phyloP scores from a whole-genome alignment of 202 grass and related monocot genomes.

The Cymbopogon flexuosus region DNA sequence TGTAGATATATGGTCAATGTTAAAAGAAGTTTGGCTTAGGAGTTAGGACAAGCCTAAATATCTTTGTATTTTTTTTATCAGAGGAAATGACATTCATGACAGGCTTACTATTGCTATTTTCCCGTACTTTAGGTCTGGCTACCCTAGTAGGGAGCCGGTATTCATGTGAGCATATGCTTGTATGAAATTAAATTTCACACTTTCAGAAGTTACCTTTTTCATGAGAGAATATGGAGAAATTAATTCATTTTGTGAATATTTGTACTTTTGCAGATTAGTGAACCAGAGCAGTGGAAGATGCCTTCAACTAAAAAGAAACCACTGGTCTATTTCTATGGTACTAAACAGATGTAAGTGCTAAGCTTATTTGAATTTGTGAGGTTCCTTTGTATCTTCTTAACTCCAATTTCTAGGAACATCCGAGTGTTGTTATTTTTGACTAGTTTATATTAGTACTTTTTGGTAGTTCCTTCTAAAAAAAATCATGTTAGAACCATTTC shows the following conservation, averaged over 20 bases:
- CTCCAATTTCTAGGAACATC: background rate
- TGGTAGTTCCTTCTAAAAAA: background rate
- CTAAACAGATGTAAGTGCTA: conserved; percentile 91
- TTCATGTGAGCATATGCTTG: background rate
- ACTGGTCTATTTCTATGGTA: conserved; percentile 98
- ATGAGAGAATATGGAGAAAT: background rate
- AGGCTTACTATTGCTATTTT: conserved; percentile 1
- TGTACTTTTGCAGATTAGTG: conserved; percentile 70
- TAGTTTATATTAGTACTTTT: background rate
- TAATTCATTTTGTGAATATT: conserved; percentile 25
- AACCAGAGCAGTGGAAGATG: conserved; percentile 83
- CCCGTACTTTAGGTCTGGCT: background rate
- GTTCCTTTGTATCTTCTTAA: conserved; percentile 17
- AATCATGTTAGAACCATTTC: background rate
- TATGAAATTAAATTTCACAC: background rate
- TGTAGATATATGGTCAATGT: background rate
- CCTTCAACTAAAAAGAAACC: conserved; percentile 76
- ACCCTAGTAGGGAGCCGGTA: background rate
- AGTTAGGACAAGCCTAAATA: background rate
- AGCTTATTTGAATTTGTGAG: background rate
- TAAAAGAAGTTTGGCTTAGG: background rate
- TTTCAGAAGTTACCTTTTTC: background rate
- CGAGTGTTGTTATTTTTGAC: background rate
- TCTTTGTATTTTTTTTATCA: background rate
- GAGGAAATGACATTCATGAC: background rate